These are phyloP conservation scores for Podospora pseudopauciseta DNA, from an alignment of 495 filamentous ascomycete species.

Conservation along the genomic window DNA sequence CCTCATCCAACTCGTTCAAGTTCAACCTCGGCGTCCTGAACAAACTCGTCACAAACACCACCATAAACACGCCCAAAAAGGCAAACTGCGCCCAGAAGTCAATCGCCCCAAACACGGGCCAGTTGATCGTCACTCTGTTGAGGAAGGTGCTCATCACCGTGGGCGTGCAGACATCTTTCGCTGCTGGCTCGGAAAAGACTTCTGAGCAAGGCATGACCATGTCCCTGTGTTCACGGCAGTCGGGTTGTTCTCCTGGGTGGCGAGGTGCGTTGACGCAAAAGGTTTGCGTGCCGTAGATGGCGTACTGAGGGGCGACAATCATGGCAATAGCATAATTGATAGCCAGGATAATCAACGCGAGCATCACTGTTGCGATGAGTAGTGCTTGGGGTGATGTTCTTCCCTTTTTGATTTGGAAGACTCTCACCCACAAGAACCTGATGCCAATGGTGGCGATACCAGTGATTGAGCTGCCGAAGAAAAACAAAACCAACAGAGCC, in stretches of 20 bases:
- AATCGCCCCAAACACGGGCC: constrained; percentile 90
- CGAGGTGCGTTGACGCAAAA: constrained; percentile 69
- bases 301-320: constrained; percentile 89
- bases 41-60: constrained; percentile 69
- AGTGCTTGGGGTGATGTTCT: constrained; percentile 89
- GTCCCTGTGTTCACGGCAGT: constrained; percentile 70
- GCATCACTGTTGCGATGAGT: constrained; percentile 84
- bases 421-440: constrained; percentile 87
- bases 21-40: constrained; percentile 77
- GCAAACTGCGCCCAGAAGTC: constrained; percentile 94
- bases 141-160: constrained; percentile 87
- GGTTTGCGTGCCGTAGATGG: constrained; percentile 90
- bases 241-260: constrained; percentile 59
- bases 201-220: constrained; percentile 81
- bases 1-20: constrained; percentile 72
- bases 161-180: constrained; percentile 79
- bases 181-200: constrained; percentile 54
- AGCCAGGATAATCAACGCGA: constrained; percentile 81
- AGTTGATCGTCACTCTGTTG: constrained; percentile 90
- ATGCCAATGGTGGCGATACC: constrained; percentile 86
- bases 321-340: constrained; percentile 90
- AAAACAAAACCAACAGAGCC: constrained; percentile 72
- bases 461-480: constrained; percentile 81
- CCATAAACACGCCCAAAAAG: constrained; percentile 78
- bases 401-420: constrained; percentile 86